A percentile compares a stretch with the other conserved stretches of the same genome.
Evolutionary conservation across 1,284 basidiomycete species (phyloP).

Genomic region (Microbotryum silenes-acaulis): DNA sequence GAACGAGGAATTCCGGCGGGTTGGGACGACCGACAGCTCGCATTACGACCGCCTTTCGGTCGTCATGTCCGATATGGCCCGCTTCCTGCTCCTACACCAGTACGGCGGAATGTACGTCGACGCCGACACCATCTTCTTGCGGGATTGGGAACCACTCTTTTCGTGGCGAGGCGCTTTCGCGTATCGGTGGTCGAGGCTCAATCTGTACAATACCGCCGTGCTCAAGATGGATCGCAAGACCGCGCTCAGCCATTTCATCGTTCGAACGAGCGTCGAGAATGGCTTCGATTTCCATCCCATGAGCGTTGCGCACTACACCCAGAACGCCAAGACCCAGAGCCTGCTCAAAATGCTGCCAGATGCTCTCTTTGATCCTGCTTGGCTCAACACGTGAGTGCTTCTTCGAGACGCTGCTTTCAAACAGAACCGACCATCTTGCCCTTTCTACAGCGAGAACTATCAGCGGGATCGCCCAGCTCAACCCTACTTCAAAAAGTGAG

Average conservation of each 20-base stretch:
- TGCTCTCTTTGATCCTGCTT: slow-evolving; percentile 74
- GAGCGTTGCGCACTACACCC: slow-evolving; percentile 67
- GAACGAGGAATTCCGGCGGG: slow-evolving; percentile 23
- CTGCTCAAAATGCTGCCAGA: slow-evolving; percentile 67
- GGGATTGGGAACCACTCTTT: slow-evolving; percentile 85
- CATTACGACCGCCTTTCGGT: slow-evolving; percentile 70
- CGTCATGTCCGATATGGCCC: slow-evolving; percentile 74
- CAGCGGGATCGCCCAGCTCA: slow-evolving; percentile 72
- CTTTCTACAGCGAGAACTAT: slow-evolving; percentile 50
- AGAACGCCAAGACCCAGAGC: slow-evolving; percentile 63
- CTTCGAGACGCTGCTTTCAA: not conserved
- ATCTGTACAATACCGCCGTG: slow-evolving; percentile 76
- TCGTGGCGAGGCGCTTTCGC: slow-evolving; percentile 77
- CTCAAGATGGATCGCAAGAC: slow-evolving; percentile 72
- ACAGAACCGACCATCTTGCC: not conserved
- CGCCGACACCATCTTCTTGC: slow-evolving; percentile 73
- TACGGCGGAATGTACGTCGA: slow-evolving; percentile 79
- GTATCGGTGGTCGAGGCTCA: slow-evolving; percentile 70
- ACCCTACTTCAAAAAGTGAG: slow-evolving; percentile 58
- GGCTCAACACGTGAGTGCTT: slow-evolving; percentile 55
- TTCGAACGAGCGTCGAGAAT: not conserved
- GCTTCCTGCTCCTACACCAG: slow-evolving; percentile 72
- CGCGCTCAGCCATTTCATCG: slow-evolving; percentile 45
- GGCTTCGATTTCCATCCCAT: slow-evolving; percentile 82
- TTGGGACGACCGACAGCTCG: slow-evolving; percentile 58